Evolutionary conservation across 176 grass and related monocot species (phyloP), one percentile per base, ranked within the genome.

Genomic region (Poa annua): DNA sequence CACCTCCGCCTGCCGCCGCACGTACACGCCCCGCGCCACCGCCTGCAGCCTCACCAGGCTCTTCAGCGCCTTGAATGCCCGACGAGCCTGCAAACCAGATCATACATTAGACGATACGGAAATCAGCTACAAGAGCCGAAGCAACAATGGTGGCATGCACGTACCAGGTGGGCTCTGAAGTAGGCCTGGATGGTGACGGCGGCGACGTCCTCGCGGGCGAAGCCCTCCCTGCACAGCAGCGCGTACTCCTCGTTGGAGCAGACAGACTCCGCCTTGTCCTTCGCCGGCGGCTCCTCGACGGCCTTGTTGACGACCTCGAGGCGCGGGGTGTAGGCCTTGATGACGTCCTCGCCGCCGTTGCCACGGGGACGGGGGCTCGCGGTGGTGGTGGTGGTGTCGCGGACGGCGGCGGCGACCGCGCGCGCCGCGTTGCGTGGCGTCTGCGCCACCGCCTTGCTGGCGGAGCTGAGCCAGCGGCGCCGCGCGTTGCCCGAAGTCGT

Each of bases 1-100:
- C 69, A 75, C 83, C 83, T 88, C 88, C 36, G 91, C 91, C 83
- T 93, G 96, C 81, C 87, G 85, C 55, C 96, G 89, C 91, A 98
- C 96, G 77, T 91, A 90, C 60, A 81, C 83, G 19, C 93, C 96
- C 4, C 93, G 89, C 70, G 91, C 93, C 93, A 98, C 91, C 38
- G 96, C 96, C 86, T 98, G 96, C 38, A 98, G 74, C 89, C 91
- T 88, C 88, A 98, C 93, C 85, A 98, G 35, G 80, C 93, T 98
- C 93, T 36, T 92, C 74, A 96, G 57, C 36, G 96, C 96, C 87
- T 66, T 88, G 67, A 77, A 98, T 29, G 96, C 96, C 19, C 96
- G 90, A 78, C 96, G 84, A 19, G 96, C 96, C 96, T 98, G 84
- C 55, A n/a, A 62, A 14, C 19, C 10, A 16, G 24, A 48, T 11